Conservation (phyloP, 805 yeast species). For the Saccharomycopsis selenospora region DNA sequence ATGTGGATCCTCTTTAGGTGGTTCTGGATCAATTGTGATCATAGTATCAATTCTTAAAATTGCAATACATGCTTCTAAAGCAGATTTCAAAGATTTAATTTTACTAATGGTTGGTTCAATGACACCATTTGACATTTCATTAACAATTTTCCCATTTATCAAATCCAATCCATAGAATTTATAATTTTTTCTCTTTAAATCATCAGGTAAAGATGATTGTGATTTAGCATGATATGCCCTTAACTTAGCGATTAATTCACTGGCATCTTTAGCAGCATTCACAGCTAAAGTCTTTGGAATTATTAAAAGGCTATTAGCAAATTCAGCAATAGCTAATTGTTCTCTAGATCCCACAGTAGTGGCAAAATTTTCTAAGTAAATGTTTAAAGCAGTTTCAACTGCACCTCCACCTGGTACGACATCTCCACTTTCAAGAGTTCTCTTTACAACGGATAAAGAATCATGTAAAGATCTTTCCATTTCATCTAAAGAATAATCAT, state of each 20-base stretch:
- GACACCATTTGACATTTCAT: constrained; percentile 78
- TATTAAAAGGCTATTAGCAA: constrained; percentile 80
- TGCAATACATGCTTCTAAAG: constrained; percentile 97
- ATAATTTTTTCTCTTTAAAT: constrained; percentile 75
- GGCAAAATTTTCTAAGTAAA: constrained; percentile 92
- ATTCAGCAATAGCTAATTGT: constrained; percentile 96
- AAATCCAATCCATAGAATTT: constrained; percentile 90
- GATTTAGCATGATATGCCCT: constrained; percentile 95
- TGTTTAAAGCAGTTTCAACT: constrained; percentile 94
- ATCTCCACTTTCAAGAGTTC: constrained; percentile 88
- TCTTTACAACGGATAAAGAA: constrained; percentile 87
- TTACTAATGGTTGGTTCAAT: constrained; percentile 93
- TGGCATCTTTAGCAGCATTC: constrained; percentile 95
- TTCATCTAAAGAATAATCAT: constrained; percentile 92
- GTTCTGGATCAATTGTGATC: constrained; percentile 96
- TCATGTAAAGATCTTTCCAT: constrained; percentile 98
- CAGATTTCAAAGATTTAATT: constrained; percentile 87
- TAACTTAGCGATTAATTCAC: constrained; percentile 89
- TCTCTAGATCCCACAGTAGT: constrained; percentile 97
- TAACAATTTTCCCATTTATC: constrained; percentile 84
- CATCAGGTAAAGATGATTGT: constrained; percentile 79
- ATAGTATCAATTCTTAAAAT: constrained; percentile 96
- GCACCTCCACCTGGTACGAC: constrained; percentile 99
- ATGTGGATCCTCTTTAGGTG: constrained; percentile 85
- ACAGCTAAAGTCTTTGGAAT: constrained; percentile 96